Evolutionary conservation across 2,329 filamentous ascomycete genomes (phyloP).

Genomic region (Ceratocystis smalleyi): DNA sequence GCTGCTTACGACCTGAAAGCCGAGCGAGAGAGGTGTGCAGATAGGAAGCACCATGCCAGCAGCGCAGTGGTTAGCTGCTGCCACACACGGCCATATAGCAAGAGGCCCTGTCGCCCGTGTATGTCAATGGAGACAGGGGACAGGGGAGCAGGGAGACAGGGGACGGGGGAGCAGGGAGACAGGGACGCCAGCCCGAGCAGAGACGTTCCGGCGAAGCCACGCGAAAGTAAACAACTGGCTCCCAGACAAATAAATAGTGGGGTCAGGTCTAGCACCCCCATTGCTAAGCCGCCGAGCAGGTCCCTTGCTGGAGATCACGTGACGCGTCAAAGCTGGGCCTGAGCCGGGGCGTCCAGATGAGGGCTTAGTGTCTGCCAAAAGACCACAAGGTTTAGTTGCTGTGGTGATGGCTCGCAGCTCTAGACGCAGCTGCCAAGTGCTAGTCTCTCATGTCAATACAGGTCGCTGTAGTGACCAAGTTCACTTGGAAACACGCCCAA

Average conservation of each 20-base stretch:
- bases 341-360: slow-evolving; percentile 1
- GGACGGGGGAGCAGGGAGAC: too few species aligned
- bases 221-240: background rate
- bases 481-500: slow-evolving; percentile 5
- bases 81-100: background rate
- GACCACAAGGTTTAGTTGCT: slow-evolving; percentile 4
- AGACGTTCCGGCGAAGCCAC: background rate
- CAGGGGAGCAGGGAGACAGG: too few species aligned
- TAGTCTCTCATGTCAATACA: slow-evolving; percentile 8
- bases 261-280: background rate
- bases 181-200: too few species aligned
- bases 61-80: too few species aligned
- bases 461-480: slow-evolving; percentile 12
- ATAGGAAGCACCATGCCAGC: background rate
- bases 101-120: too few species aligned
- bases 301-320: background rate
- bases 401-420: slow-evolving; percentile 10
- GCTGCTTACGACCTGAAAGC: too few species aligned
- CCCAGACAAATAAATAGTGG: slow-evolving; percentile 1
- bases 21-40: too few species aligned
- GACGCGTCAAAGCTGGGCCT: background rate
- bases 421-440: slow-evolving; percentile 10
- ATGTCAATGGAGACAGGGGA: too few species aligned
- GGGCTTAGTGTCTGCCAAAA: background rate
- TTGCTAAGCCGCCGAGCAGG: background rate